A percentile compares a stretch with the other conserved stretches of the same genome.
Evolutionary conservation across 352 stramenopile species (phyloP).

Genomic region (Pythium coloratum): DNA sequence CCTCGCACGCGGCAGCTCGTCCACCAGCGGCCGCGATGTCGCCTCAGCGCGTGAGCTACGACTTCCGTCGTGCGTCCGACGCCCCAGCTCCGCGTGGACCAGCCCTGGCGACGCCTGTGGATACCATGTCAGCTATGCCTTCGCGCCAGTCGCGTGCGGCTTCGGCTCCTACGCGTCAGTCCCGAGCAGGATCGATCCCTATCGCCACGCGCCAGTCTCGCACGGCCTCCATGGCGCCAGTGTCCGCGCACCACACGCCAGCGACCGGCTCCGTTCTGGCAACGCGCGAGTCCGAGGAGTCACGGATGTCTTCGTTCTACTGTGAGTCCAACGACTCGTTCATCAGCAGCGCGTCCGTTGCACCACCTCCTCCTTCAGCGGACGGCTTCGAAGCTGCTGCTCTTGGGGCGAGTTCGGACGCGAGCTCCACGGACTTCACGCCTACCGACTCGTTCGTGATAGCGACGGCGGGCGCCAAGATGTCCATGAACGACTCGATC

Average conservation of each 20-base stretch:
- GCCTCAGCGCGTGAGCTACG: conserved; percentile 18
- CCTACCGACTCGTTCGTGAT: conserved; percentile 19
- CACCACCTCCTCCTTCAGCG: conserved; percentile 7
- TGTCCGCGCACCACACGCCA: conserved; percentile 1
- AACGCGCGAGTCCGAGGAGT: background rate
- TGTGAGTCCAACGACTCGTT: conserved; percentile 17
- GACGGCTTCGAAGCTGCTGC: conserved; percentile 1
- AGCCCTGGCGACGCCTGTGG: conserved; percentile 3
- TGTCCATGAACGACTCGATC: conserved; percentile 16
- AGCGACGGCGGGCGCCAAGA: background rate
- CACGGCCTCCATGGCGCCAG: background rate
- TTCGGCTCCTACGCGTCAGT: background rate
- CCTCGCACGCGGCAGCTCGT: background rate
- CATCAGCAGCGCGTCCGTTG: conserved; percentile 24
- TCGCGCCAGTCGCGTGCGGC: background rate
- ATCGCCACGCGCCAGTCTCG: background rate
- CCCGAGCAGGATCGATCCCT: background rate
- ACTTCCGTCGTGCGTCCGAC: conserved; percentile 14
- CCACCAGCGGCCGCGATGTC: conserved; percentile 1
- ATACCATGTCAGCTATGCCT: background rate
- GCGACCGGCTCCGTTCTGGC: conserved; percentile 15
- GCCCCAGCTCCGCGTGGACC: background rate
- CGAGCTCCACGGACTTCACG: conserved; percentile 9
- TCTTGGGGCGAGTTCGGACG: conserved; percentile 9
- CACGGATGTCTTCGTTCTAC: conserved; percentile 5